phyloP scores from a whole-genome alignment of 2,329 filamentous ascomycete species.

The Fusarium sp. region DNA sequence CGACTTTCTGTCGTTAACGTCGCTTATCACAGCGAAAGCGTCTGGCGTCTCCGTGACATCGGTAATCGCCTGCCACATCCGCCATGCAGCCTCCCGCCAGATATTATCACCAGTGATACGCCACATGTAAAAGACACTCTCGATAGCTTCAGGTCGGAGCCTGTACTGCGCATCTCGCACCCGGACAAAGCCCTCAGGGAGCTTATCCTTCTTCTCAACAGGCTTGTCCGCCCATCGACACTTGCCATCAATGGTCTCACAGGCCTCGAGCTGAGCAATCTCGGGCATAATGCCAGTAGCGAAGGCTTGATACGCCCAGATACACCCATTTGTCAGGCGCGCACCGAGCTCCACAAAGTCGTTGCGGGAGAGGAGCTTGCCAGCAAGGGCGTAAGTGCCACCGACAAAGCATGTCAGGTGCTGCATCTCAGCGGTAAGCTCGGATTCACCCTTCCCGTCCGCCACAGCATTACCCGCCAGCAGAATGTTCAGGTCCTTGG shows the following conservation, averaged over 20 bases:
- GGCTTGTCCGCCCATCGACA: constrained; percentile 51
- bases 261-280: constrained; percentile 55
- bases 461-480: constrained; percentile 61
- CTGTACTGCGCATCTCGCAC: constrained; percentile 58
- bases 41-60: constrained; percentile 57
- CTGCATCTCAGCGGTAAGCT: constrained; percentile 55
- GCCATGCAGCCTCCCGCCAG: constrained; percentile 61
- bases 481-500: constrained; percentile 69
- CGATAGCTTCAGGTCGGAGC: constrained; percentile 64
- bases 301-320: constrained; percentile 65
- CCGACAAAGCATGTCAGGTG: constrained; percentile 79
- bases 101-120: constrained; percentile 60
- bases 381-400: constrained; percentile 76
- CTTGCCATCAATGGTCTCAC: constrained; percentile 49
- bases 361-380: constrained; percentile 66
- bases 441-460: constrained; percentile 42
- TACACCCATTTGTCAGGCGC: constrained; percentile 64
- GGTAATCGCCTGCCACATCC: constrained; percentile 60
- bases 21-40: constrained; percentile 57
- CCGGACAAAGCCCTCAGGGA: constrained; percentile 70
- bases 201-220: constrained; percentile 36
- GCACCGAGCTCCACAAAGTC: constrained; percentile 62
- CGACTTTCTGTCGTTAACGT: constrained; percentile 50
- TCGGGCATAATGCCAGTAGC: constrained; percentile 68
- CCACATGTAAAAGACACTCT: constrained; percentile 65